Evolutionary conservation across 306 rosid species (phyloP).

Genomic region (Mimosa bimucronata): DNA sequence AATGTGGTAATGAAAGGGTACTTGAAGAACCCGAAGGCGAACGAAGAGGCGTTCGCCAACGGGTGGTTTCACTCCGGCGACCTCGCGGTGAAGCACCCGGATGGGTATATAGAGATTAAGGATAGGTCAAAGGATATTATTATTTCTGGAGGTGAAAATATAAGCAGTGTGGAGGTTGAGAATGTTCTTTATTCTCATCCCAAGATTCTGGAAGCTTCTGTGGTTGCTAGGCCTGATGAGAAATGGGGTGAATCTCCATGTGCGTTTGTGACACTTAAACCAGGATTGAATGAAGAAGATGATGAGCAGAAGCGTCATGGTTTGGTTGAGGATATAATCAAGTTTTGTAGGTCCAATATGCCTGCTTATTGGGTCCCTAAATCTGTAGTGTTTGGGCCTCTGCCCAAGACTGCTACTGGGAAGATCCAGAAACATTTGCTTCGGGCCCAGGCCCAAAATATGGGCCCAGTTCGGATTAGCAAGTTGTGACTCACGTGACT

Average conservation of each 20-base stretch:
- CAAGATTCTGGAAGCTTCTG: slow-evolving; percentile 70
- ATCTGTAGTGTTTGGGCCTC: slow-evolving; percentile 69
- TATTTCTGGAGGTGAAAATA: slow-evolving; percentile 93
- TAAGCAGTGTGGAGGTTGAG: slow-evolving; percentile 91
- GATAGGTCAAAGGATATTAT: slow-evolving; percentile 96
- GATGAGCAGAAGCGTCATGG: slow-evolving; percentile 42
- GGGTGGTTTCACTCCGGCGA: slow-evolving; percentile 98
- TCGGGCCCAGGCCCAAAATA: slow-evolving; percentile 68
- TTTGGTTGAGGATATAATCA: slow-evolving; percentile 66
- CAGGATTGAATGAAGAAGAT: slow-evolving; percentile 39
- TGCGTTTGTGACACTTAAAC: slow-evolving; percentile 81
- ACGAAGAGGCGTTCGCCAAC: slow-evolving; percentile 67
- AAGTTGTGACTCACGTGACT: slow-evolving; percentile 21
- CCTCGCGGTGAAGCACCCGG: slow-evolving; percentile 88
- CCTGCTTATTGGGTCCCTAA: slow-evolving; percentile 87
- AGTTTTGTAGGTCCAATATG: slow-evolving; percentile 76
- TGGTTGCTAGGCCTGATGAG: slow-evolving; percentile 86
- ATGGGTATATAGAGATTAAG: slow-evolving; percentile 86
- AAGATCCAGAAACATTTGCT: slow-evolving; percentile 86
- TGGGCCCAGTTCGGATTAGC: slow-evolving; percentile 67
- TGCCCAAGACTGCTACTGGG: slow-evolving; percentile 80
- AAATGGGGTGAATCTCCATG: slow-evolving; percentile 95
- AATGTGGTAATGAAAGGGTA: slow-evolving; percentile 91
- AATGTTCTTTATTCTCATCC: slow-evolving; percentile 73
- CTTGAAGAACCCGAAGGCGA: slow-evolving; percentile 82